Base-by-base conservation (phyloP, 345 rosid species). In the Dipteronia sinensis region DNA sequence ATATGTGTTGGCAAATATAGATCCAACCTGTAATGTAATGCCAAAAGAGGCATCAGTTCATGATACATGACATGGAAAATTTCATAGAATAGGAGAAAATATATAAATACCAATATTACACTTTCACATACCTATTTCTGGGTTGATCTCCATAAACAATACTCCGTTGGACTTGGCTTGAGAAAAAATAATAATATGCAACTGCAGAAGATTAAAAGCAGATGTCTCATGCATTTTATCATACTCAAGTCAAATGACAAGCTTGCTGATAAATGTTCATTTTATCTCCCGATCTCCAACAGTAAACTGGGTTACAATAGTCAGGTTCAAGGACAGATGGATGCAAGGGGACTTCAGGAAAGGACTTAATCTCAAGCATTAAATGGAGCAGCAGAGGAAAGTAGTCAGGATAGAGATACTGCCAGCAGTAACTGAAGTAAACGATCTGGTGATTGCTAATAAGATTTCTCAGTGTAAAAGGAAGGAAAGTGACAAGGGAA, bases 91-190 rank as follows among this genome's bases (percentile, higher is more conserved):
- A 76, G 25, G 13, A 25, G 56, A 25, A 16, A 42, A 58, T 42
- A 27, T 65, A 16, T 55, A 49, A 9, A 38, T 59, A 49, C 17
- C 42, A 17, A 42, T 40, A 72, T 77, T 61, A 69, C 7, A 69
- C 38, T 10, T 15, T 75, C 55, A 69, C 72, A 31, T 69, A 91
- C 99, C 98, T 94, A 82, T 96, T 96, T 86, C 99, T 90, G 4
- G 99, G 99, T 84, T 92, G 93, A 86, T 91, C 95, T 76, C 99
- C 97, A 78, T 92, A 96, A 46, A 92, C 94, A 78, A 96, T 74
- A 86, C 97, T 88, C 75, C 97, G 90, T 56, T 65, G 78, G 25
- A 96, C 98, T 77, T 89, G 93, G 27, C 82, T 78, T 2, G 99
- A 94, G 89, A 87, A 91, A 83, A 86, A 96, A 80, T 96, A 96